A percentile compares a stretch with the other conserved stretches of the same genome.
Conservation (phyloP, 768 basidiomycete genomes). For the Auricularia auricula-judae region DNA sequence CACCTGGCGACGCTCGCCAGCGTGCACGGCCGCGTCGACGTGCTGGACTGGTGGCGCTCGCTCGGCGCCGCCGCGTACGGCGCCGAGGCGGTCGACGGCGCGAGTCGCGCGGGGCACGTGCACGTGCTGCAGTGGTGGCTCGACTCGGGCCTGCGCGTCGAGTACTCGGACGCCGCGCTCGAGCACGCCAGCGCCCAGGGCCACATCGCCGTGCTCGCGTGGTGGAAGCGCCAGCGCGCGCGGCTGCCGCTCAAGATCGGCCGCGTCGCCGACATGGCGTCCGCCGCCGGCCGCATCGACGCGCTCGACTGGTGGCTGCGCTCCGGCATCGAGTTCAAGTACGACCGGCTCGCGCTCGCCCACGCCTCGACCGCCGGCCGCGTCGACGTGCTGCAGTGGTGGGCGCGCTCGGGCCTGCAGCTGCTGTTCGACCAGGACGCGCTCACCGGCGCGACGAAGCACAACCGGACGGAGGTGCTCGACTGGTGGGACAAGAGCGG, state of each 20-base stretch:
- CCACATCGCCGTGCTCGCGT: conserved; percentile 64
- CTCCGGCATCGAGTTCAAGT: conserved; percentile 66
- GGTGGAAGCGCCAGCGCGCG: conserved; percentile 58
- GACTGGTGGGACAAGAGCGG: conserved; percentile 84
- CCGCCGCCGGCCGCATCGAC: conserved; percentile 61
- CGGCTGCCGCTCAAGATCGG: conserved; percentile 67
- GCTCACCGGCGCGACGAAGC: conserved; percentile 66
- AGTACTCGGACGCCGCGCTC: conserved; percentile 72
- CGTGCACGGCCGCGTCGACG: conserved; percentile 54
- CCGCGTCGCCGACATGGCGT: conserved; percentile 77
- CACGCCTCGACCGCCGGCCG: conserved; percentile 73
- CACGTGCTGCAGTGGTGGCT: conserved; percentile 76
- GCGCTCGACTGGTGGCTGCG: conserved; percentile 81
- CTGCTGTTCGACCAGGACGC: conserved; percentile 73
- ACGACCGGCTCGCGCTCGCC: conserved; percentile 65
- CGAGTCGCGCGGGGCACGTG: conserved; percentile 67
- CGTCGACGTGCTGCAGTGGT: conserved; percentile 75
- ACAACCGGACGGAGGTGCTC: conserved; percentile 70
- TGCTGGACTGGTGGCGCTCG: conserved; percentile 78
- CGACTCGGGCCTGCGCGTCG: conserved; percentile 47
- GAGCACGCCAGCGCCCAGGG: conserved; percentile 72
- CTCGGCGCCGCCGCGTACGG: conserved; percentile 38
- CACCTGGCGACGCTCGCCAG: conserved; percentile 72
- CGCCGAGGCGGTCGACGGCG: conserved; percentile 64
- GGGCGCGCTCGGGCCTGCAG: conserved; percentile 57